Evolutionary conservation across 129 eudicot species (phyloP), one percentile per base, ranked within the genome.

Genomic region (Chrysanthemum lavandulifolium): DNA sequence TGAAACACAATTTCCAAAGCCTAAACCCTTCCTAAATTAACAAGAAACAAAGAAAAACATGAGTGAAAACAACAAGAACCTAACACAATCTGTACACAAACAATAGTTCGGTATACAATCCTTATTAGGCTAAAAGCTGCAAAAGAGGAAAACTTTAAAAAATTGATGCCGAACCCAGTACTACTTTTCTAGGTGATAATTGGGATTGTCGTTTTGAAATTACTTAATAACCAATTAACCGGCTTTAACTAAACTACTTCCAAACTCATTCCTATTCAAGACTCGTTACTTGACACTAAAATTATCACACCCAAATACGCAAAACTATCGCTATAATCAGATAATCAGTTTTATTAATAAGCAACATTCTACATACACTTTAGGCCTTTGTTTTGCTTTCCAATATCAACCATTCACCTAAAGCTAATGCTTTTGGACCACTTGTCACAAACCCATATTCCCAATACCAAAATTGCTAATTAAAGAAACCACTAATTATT

Each of bases 391-490:
- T 58, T 51, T 61, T 69, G 50, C 65, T 62, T 53, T 33, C 52
- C 51, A 53, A 61, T n/a, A 70, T 71, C 65, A 63, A 11, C 72
- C 72, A 70, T 78, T 78, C 67, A 78, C 73, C 49, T 12, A 69
- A 77, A 69, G 49, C 47, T 68, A 33, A 50, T 76, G 74, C 69
- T 69, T 66, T 65, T 48, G 62, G n/a, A 48, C 69, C 76, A 69
- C 81, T 77, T 77, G 68, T 61, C 71, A 69, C 57, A 69, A 31
- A 77, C 75, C 64, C 61, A 76, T 50, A 59, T 61, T 62, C 81
- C 69, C 57, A 33, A 51, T 61, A 77, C 65, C 33, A n/a, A 51
- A 61, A 49, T 33, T 77, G 68, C n/a, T 27, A 11, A 19, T 19
- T 19, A 60, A 19, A 63, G 54, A 52, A 14, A 12, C 21, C 58